phyloP scores from a whole-genome alignment of 2,329 filamentous ascomycete genomes.

The Setomelanomma holmii region DNA sequence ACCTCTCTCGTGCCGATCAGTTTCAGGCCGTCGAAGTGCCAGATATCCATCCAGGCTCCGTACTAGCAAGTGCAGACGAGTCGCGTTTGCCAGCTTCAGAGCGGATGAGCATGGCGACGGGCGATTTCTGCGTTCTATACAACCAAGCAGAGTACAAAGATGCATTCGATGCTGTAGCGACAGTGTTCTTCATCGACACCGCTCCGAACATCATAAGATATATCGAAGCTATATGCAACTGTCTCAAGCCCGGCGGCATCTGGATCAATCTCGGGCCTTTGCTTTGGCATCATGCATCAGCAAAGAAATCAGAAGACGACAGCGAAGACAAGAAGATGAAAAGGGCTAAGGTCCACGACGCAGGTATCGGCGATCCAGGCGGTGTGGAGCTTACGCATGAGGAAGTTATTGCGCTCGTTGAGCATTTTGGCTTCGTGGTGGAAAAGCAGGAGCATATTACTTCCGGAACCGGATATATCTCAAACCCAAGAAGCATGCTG shows the following conservation, averaged over 20 bases:
- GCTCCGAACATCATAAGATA: conserved; percentile 93
- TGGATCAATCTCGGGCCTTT: conserved; percentile 91
- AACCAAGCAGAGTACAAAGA: conserved; percentile 66
- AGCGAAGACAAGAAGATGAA: conserved; percentile 14
- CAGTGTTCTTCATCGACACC: conserved; percentile 96
- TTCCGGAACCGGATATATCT: conserved; percentile 83
- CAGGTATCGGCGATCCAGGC: conserved; percentile 85
- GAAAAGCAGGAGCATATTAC: conserved; percentile 64
- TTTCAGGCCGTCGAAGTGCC: conserved; percentile 76
- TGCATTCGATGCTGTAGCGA: conserved; percentile 81
- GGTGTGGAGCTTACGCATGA: conserved; percentile 90
- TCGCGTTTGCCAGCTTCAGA: conserved; percentile 56
- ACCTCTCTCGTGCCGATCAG: conserved; percentile 75
- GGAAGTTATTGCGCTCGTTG: conserved; percentile 80
- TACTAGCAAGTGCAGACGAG: conserved; percentile 34
- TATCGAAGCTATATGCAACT: conserved; percentile 80
- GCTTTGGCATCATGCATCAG: conserved; percentile 93
- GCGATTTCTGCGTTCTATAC: conserved; percentile 92
- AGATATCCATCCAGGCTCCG: conserved; percentile 65
- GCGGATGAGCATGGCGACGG: conserved; percentile 89
- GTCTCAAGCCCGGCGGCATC: conserved; percentile 77
- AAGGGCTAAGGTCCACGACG: conserved; percentile 25
- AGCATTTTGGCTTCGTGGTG: conserved; percentile 77
- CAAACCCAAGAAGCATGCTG: conserved; percentile 84
- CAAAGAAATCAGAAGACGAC: conserved; percentile 34